Conservation (phyloP, 2,329 filamentous ascomycete genomes). For the Calonectria henricotiae region DNA sequence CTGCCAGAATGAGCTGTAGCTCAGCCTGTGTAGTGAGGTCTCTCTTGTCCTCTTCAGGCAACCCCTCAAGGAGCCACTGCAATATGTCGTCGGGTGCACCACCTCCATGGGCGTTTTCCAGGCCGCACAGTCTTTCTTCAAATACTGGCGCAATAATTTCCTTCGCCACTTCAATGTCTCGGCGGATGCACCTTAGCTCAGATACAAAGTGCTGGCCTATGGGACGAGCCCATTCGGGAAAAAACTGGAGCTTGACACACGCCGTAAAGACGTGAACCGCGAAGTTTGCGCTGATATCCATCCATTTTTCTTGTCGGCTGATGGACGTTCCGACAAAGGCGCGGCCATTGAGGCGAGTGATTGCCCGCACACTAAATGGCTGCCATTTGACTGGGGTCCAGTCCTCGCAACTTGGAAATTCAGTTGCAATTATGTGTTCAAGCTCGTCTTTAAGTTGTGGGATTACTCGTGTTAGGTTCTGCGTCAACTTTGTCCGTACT, state of each 20-base stretch:
- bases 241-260: conserved; percentile 68
- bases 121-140: conserved; percentile 63
- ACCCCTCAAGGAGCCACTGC: conserved; percentile 63
- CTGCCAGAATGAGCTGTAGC: conserved; percentile 63
- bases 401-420: conserved; percentile 68
- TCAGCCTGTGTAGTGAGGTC: conserved; percentile 61
- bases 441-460: conserved; percentile 66
- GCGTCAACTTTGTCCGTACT: conserved; percentile 65
- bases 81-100: conserved; percentile 62
- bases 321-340: conserved; percentile 69
- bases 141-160: conserved; percentile 65
- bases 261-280: conserved; percentile 67
- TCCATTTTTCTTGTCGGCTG: conserved; percentile 70
- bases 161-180: conserved; percentile 62
- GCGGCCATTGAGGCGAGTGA: conserved; percentile 70
- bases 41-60: conserved; percentile 59
- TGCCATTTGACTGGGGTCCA: conserved; percentile 72
- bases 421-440: conserved; percentile 63
- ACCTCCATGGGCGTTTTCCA: conserved; percentile 59
- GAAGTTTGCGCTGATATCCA: conserved; percentile 68
- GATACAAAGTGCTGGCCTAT: conserved; percentile 65
- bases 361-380: conserved; percentile 66
- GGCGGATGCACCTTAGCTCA: conserved; percentile 64
- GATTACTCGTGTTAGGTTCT: conserved; percentile 65
- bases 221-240: conserved; percentile 67